phyloP scores from a whole-genome alignment of 371 early-diverging fungal species.

The Mucor plumbeus region DNA sequence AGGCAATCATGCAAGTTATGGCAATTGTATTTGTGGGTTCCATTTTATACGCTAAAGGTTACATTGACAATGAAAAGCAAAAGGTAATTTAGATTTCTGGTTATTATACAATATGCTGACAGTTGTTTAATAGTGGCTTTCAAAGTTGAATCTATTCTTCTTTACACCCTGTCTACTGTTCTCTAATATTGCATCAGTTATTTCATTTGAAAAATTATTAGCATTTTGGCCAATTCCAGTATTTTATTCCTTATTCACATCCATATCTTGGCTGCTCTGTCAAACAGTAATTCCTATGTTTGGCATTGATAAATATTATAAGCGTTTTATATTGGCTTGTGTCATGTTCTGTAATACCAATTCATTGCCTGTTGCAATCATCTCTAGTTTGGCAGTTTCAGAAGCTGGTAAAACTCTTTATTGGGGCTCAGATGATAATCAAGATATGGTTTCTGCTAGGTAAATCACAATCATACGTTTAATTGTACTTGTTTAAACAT shows the following conservation, averaged over 20 bases:
- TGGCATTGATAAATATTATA: conserved; percentile 48
- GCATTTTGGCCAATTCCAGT: conserved; percentile 77
- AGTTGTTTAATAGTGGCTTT: conserved; percentile 50
- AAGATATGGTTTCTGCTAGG: conserved; percentile 67
- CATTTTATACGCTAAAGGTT: conserved; percentile 52
- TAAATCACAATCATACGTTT: conserved; percentile 21
- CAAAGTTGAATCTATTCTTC: conserved; percentile 67
- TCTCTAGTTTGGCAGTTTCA: conserved; percentile 73
- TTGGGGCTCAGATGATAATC: conserved; percentile 66
- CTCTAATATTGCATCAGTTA: conserved; percentile 67
- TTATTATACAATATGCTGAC: background rate
- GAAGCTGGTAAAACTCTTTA: conserved; percentile 63
- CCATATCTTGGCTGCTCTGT: conserved; percentile 26
- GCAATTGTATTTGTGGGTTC: conserved; percentile 59
- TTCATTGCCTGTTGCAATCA: conserved; percentile 73
- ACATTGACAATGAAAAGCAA: conserved; percentile 56
- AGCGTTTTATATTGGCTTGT: conserved; percentile 68
- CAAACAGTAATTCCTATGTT: conserved; percentile 50
- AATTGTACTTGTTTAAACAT: background rate
- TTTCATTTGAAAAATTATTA: conserved; percentile 61
- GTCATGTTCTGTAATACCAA: conserved; percentile 78
- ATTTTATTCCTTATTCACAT: conserved; percentile 58
- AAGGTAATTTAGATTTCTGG: conserved; percentile 50
- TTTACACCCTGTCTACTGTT: conserved; percentile 74
- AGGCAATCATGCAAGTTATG: conserved; percentile 69